These are phyloP conservation scores for Boletales sp. DNA, from an alignment of 768 basidiomycete species.

Conservation along the genomic window DNA sequence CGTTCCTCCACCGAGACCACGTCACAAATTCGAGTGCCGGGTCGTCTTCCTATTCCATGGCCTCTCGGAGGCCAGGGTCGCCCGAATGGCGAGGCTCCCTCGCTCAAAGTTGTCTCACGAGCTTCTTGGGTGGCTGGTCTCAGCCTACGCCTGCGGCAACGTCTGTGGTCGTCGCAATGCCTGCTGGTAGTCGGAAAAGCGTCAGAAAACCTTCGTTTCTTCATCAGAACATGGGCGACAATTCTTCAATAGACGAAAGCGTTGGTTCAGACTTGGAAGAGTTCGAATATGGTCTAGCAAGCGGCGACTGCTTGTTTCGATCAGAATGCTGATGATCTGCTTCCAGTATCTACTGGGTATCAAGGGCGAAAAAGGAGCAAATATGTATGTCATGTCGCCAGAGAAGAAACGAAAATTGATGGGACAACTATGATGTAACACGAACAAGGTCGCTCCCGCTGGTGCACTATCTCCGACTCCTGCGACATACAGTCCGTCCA, in stretches of 20 bases:
- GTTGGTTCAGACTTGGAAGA: conserved; percentile 35
- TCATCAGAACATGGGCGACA: conserved; percentile 41
- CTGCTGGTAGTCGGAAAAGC: conserved; percentile 47
- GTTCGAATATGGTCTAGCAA: conserved; percentile 71
- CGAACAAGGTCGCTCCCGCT: conserved; percentile 28
- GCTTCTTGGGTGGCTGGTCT: conserved; percentile 65
- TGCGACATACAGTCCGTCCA: conserved; percentile 58
- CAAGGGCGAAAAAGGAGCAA: conserved; percentile 62
- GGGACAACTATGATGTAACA: conserved; percentile 41
- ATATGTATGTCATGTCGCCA: conserved; percentile 56
- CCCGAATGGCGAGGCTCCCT: conserved; percentile 53
- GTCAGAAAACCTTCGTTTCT: conserved; percentile 71
- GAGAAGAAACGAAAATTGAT: conserved; percentile 69
- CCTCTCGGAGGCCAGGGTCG: conserved; percentile 23
- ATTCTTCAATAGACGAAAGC: conserved; percentile 26
- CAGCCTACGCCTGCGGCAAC: conserved; percentile 41
- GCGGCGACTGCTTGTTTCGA: conserved; percentile 12
- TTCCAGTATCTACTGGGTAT: conserved; percentile 68
- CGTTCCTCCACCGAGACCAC: conserved; percentile 49
- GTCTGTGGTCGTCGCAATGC: conserved; percentile 22
- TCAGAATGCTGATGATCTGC: conserved; percentile 4
- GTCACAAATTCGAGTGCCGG: conserved; percentile 16
- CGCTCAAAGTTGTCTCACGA: conserved; percentile 59
- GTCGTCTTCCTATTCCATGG: conserved; percentile 15
- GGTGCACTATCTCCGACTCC: conserved; percentile 33